Percentiles rank a stretch among this genome's conserved stretches.
Evolutionary conservation across 2,329 filamentous ascomycete species (phyloP).

Genomic region (Aaosphaeria pasadenensis): DNA sequence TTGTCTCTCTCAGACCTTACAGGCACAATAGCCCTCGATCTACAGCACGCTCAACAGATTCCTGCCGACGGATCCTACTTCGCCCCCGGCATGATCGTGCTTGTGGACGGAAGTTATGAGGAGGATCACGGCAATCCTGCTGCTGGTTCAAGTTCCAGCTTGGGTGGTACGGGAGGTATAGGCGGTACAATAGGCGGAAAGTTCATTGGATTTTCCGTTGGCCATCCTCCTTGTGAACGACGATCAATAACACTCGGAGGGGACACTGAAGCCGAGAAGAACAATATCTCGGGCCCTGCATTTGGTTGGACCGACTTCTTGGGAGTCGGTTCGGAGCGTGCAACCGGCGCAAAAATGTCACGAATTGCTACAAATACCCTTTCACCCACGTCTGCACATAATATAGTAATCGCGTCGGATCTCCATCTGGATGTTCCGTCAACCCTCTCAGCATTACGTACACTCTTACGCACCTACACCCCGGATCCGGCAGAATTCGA

Average conservation of each 20-base stretch:
- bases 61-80: conserved; percentile 90
- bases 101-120: conserved; percentile 94
- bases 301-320: conserved; percentile 98
- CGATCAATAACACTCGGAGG: conserved; percentile 75
- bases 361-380: conserved; percentile 71
- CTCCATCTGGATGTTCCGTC: conserved; percentile 80
- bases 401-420: conserved; percentile 77
- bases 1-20: conserved; percentile 83
- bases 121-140: conserved; percentile 76
- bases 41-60: conserved; percentile 76
- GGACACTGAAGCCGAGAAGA: conserved; percentile 44
- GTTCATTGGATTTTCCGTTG: conserved; percentile 87
- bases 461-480: conserved; percentile 73
- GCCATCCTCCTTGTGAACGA: conserved; percentile 86
- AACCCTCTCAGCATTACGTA: conserved; percentile 77
- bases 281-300: conserved; percentile 32
- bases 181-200: conserved; percentile 89
- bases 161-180: conserved; percentile 76
- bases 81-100: conserved; percentile 89
- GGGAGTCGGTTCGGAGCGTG: conserved; percentile 84
- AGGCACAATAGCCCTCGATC: conserved; percentile 80
- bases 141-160: conserved; percentile 52
- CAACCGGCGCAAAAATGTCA: conserved; percentile 78
- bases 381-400: conserved; percentile 37
- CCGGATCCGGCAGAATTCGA: conserved; percentile 51